phyloP scores from a whole-genome alignment of 306 rosid species.

The Sicyos baderoa region DNA sequence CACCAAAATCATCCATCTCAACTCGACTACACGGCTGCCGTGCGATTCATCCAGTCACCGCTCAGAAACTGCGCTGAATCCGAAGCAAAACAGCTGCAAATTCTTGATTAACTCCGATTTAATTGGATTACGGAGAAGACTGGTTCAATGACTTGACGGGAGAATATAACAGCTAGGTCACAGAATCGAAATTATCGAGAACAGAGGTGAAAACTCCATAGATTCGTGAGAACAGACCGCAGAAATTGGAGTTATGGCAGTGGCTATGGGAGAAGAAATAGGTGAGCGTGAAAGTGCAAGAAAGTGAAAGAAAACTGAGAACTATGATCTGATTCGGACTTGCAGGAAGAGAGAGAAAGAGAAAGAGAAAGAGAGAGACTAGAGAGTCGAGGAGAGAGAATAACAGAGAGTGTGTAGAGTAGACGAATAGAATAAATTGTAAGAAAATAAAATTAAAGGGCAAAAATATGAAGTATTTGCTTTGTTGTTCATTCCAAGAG shows the following conservation, averaged over 20 bases:
- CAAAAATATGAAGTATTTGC: too few species aligned
- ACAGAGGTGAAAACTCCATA: slow-evolving; percentile 23
- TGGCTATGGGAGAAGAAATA: slow-evolving; percentile 32
- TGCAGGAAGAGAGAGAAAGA: slow-evolving; percentile 15
- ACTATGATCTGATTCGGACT: slow-evolving; percentile 61
- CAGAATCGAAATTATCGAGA: slow-evolving; percentile 7
- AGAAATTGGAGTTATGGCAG: slow-evolving; percentile 26
- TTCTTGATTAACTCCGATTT: background rate
- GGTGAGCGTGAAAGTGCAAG: slow-evolving; percentile 23
- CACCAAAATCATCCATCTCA: slow-evolving; percentile 50
- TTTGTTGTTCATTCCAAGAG: too few species aligned
- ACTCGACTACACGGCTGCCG: slow-evolving; percentile 23
- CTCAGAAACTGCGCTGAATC: slow-evolving; percentile 28
- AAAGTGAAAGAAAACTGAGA: slow-evolving; percentile 52
- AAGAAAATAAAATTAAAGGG: background rate
- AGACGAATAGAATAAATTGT: slow-evolving; percentile 15
- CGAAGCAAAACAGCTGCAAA: slow-evolving; percentile 26
- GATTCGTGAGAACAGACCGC: slow-evolving; percentile 36
- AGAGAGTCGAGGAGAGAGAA: slow-evolving; percentile 20
- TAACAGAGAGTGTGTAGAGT: slow-evolving; percentile 19
- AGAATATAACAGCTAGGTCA: slow-evolving; percentile 19
- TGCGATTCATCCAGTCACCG: slow-evolving; percentile 28
- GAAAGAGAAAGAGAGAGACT: slow-evolving; percentile 17
- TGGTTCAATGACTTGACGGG: slow-evolving; percentile 2
- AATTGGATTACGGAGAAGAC: background rate